Evolutionary conservation across 768 basidiomycete species (phyloP), one percentile per base, ranked within the genome.

Genomic region (Pleurotus ostreatus): DNA sequence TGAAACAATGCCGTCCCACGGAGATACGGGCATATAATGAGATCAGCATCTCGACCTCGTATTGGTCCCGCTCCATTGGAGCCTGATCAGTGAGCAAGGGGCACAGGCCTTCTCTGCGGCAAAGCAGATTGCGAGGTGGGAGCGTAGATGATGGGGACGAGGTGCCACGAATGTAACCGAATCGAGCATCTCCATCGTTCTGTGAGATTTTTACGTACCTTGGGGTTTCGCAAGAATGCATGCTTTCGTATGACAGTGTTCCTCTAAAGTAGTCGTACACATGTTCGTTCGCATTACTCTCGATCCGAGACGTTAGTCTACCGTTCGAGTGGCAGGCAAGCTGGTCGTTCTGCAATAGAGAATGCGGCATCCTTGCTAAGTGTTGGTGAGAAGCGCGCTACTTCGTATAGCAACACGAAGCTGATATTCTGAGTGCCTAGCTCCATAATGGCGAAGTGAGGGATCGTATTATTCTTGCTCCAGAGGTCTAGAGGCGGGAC

Each of bases 311-410:
- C 7, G 82, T 80, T 1, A 83, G 66, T 0, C 78, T 75, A 15
- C 81, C 81, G 6, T 66, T 70, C 15, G 88, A 72, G 16, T 86
- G 87, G 56, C 94, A 89, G 87, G 56, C 94, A 89, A 0, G 74
- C 77, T 46, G 80, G 77, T 39, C 93, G 78, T 70, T 96, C 93
- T 6, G 76, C 66, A 8, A 64, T 49, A 0, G 85, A 82, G 70
- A 94, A 94, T 1, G 80, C 89, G 5, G 86, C 89, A 13, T 92
- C 93, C 70, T 90, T 90, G 76, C 88, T 89, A 68, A 81, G 86
- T 11, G 46, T 75, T 80, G 16, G 78, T 80, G 55, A 92, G 79
- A 25, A 94, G 65, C 3, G 75, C 73, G 3, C 83, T 76, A 5
- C 89, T 89, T 30, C 78, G 78, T 13, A 90, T 70, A 22, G 84